phyloP scores from a whole-genome alignment of 345 rosid genomes.

The Kernera saxatilis region DNA sequence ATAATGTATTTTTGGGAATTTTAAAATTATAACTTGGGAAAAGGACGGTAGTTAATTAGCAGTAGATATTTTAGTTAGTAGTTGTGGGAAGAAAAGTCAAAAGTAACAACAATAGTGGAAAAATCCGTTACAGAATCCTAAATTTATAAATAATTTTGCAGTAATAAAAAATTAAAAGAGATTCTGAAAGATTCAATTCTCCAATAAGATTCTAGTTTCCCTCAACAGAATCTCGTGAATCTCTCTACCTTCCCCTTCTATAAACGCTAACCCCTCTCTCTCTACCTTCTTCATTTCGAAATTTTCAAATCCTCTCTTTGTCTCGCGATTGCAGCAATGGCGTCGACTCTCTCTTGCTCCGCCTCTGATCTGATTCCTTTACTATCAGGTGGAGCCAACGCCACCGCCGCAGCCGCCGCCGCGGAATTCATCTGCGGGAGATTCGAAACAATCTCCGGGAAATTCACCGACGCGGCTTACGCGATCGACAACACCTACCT shows the following conservation, averaged over 20 bases:
- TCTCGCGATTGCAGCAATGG: neutral
- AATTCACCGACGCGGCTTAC: constrained; percentile 30
- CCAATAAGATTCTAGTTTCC: constrained; percentile 7
- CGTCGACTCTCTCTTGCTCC: constrained; percentile 17
- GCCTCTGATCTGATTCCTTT: constrained; percentile 25
- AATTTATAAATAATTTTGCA: neutral
- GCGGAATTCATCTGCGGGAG: constrained; percentile 29
- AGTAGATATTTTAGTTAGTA: neutral
- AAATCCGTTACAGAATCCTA: neutral
- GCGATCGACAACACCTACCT: constrained; percentile 46
- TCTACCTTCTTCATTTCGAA: neutral
- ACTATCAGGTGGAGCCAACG: constrained; percentile 17
- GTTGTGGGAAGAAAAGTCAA: constrained; percentile 19
- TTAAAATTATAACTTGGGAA: neutral
- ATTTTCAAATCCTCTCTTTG: neutral
- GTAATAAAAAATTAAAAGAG: neutral
- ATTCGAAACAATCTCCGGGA: constrained; percentile 19
- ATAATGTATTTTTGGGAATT: neutral
- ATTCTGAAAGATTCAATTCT: constrained; percentile 25
- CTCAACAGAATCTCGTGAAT: constrained; percentile 27
- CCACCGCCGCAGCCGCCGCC: constrained; percentile 24
- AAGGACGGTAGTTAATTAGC: neutral
- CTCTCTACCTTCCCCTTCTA: constrained; percentile 13
- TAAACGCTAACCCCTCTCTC: neutral
- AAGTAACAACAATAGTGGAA: neutral